phyloP scores from a whole-genome alignment of 495 filamentous ascomycete species.

The Talaromyces ruber region DNA sequence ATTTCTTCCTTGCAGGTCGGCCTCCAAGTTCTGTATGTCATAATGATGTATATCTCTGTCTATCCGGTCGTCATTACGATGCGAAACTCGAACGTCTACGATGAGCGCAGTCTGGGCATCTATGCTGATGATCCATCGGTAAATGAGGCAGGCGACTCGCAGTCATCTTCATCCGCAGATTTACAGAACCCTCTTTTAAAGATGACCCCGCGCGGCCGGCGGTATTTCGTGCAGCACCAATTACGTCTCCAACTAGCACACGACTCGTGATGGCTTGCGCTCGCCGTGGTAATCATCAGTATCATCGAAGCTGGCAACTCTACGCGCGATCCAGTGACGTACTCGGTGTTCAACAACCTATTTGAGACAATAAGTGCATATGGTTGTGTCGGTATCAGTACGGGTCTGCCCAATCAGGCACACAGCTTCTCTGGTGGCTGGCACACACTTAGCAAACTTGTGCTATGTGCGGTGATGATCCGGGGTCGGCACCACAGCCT shows the following conservation, averaged over 20 bases:
- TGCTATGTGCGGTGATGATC: neutral
- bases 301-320: neutral
- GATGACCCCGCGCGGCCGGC: neutral
- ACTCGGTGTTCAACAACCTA: neutral
- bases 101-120: neutral
- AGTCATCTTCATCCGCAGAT: neutral
- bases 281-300: neutral
- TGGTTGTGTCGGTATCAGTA: neutral
- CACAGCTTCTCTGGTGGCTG: neutral
- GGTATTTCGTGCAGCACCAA: neutral
- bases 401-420: neutral
- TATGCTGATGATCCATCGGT: neutral
- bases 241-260: neutral
- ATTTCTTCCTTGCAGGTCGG: neutral
- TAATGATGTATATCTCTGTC: neutral
- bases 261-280: neutral
- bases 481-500: neutral
- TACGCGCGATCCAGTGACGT: neutral
- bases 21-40: neutral
- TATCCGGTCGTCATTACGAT: neutral
- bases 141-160: neutral
- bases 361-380: neutral
- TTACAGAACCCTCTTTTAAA: neutral
- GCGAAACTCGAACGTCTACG: neutral
- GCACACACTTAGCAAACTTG: neutral